Evolutionary conservation across 2,329 filamentous ascomycete genomes (phyloP), one percentile per base, ranked within the genome.

Genomic region (Annulohypoxylon truncatum): DNA sequence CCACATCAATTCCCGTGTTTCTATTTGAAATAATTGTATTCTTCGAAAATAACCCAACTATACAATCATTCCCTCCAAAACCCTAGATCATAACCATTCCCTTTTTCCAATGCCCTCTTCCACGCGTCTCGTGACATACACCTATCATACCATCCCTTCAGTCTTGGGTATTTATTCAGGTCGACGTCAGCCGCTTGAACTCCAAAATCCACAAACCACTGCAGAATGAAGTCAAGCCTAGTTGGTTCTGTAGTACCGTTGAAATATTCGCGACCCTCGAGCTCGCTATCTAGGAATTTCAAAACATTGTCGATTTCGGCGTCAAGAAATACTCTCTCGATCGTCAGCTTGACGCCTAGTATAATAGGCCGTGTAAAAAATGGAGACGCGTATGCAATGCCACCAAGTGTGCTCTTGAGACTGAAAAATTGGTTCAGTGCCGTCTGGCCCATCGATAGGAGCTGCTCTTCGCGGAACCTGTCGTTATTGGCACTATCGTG

Each of bases 31-130:
- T 12, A 9, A 35, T 13, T 7, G 7, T 28, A 28, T 7, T 28
- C 4, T 35, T 35, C 12, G 31, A 40, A 20, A 40, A 9, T 15
- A 18, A 15, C 10, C 15, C 13, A 9, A 15, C 38, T 20, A 4
- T 18, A 13, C 20, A 8, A 29, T 48, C 13, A 48, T 48, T 48
- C 51, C 46, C 24, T 52, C 52, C 29, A 52, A 24, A 62, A 62
- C 4, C 15, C 31, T 13, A 62, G 4, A 20, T 62, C 42, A 22
- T 72, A 73, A 2, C 66, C 68, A 22, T 73, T 73, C 0, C 68
- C 66, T 59, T 72, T 72, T 56, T 69, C 61, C 10, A 73, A 50
- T 5, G 62, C 57, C 29, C 68, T 61, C 46, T 71, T 67, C 66
- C 70, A 72, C 18, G 66, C 71, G 5, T 63, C 62, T 22, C 68